Conservation (phyloP, 495 filamentous ascomycete genomes). For the Xylaria venustula region DNA sequence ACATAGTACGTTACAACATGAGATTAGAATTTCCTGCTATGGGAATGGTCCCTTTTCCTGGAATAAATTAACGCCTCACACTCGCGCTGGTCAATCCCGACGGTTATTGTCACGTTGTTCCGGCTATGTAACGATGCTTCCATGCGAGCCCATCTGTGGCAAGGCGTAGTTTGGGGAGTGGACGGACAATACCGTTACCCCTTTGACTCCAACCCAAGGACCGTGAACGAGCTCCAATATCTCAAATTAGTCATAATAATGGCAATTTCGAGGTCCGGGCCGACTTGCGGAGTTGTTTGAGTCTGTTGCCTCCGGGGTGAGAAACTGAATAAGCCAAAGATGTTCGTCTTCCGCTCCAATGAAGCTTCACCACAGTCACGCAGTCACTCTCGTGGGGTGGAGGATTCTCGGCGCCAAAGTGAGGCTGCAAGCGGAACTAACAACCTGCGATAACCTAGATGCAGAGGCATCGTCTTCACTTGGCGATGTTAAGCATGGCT, state of each 20-base stretch:
- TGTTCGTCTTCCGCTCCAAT: slow-evolving; percentile 11
- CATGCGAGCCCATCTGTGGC: background rate
- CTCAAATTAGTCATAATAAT: background rate
- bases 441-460: background rate
- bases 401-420: background rate
- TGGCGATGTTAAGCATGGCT: slow-evolving; percentile 18
- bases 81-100: slow-evolving; percentile 20
- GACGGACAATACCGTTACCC: background rate
- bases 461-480: background rate
- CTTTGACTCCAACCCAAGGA: background rate
- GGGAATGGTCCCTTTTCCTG: slow-evolving; percentile 1
- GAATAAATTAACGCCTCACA: slow-evolving; percentile 26
- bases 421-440: background rate
- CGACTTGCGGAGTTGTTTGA: background rate
- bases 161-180: background rate
- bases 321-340: background rate
- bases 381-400: background rate
- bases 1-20: slow-evolving; percentile 25
- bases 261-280: slow-evolving; percentile 8
- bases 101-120: slow-evolving; percentile 19
- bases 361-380: background rate
- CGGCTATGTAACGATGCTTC: slow-evolving; percentile 2
- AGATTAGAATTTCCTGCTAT: slow-evolving; percentile 16
- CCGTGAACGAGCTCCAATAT: background rate
- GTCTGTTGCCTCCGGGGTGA: background rate